Conservation (phyloP, 2,329 filamentous ascomycete species). For the Fusarium siculi region DNA sequence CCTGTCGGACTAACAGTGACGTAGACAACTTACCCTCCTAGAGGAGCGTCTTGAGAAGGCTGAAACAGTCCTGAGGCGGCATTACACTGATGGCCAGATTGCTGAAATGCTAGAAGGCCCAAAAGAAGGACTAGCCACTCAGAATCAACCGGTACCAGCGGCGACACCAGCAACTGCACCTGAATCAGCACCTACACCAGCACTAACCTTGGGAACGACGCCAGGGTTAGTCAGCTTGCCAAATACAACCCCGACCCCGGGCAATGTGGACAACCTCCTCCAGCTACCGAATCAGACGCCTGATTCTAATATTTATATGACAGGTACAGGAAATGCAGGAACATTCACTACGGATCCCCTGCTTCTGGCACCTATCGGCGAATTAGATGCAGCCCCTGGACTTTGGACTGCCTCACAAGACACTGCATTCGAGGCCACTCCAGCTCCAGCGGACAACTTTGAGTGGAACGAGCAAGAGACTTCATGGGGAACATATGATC, state of each 20-base stretch:
- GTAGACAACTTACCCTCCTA: constrained; percentile 32
- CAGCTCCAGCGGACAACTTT: constrained; percentile 19
- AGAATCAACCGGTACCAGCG: constrained; percentile 5
- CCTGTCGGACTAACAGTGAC: constrained; percentile 1
- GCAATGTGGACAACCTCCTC: constrained; percentile 6
- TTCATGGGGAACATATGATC: constrained; percentile 23
- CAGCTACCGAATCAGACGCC: constrained; percentile 12
- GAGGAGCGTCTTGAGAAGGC: constrained; percentile 37
- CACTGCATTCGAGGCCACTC: not conserved
- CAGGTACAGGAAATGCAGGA: constrained; percentile 1
- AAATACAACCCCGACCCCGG: not conserved
- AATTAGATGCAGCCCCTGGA: constrained; percentile 8
- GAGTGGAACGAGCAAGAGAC: constrained; percentile 34
- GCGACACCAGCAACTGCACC: not conserved
- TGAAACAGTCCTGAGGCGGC: constrained; percentile 29
- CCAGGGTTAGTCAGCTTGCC: constrained; percentile 16
- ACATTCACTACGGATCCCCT: constrained; percentile 15
- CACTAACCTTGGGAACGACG: not conserved
- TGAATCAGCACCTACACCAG: constrained; percentile 3
- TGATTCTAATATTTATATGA: constrained; percentile 6
- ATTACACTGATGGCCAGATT: constrained; percentile 34
- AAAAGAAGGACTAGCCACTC: constrained; percentile 9
- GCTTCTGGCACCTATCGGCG: constrained; percentile 18
- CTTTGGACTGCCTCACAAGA: constrained; percentile 8
- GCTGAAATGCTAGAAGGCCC: constrained; percentile 26